Evolutionary conservation across 2,329 filamentous ascomycete species (phyloP).

Genomic region (Parasarocladium wereldwijsianum): DNA sequence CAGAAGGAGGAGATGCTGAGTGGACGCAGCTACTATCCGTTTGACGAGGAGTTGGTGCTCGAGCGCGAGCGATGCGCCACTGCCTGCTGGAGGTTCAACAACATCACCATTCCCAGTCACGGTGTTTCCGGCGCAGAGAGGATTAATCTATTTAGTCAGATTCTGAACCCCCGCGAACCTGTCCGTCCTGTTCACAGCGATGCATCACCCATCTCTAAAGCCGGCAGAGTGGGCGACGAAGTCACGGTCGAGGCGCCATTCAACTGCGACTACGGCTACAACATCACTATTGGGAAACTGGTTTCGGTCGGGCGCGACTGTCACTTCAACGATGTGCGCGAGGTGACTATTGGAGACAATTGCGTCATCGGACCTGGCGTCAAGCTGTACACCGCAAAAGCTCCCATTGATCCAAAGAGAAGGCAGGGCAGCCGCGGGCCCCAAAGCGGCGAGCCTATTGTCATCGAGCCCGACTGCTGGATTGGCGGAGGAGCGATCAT

Average conservation of each 20-base stretch:
- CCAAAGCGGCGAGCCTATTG: conserved; percentile 55
- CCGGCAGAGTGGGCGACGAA: conserved; percentile 55
- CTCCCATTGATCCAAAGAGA: conserved; percentile 57
- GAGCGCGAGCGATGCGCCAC: conserved; percentile 76
- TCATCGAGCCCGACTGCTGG: conserved; percentile 77
- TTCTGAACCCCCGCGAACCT: conserved; percentile 48
- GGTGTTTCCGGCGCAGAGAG: conserved; percentile 57
- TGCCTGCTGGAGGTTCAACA: conserved; percentile 78
- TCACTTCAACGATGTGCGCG: conserved; percentile 72
- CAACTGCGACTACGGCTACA: conserved; percentile 89
- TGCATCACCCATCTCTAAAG: conserved; percentile 33
- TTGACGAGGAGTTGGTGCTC: conserved; percentile 59
- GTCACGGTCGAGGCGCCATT: conserved; percentile 79
- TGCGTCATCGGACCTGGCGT: conserved; percentile 72
- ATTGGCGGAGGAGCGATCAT: conserved; percentile 66
- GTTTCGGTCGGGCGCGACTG: conserved; percentile 75
- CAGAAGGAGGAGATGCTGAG: conserved; percentile 87
- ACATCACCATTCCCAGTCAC: conserved; percentile 51
- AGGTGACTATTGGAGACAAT: conserved; percentile 67
- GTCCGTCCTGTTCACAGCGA: conserved; percentile 40
- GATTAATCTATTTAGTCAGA: conserved; percentile 54
- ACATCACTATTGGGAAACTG: conserved; percentile 75
- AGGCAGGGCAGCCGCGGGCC: conserved; percentile 61
- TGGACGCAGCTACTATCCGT: conserved; percentile 66
- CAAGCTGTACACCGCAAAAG: conserved; percentile 64